These are phyloP conservation scores for Poronia punctata DNA, from an alignment of 495 filamentous ascomycete species.

Conservation along the genomic window DNA sequence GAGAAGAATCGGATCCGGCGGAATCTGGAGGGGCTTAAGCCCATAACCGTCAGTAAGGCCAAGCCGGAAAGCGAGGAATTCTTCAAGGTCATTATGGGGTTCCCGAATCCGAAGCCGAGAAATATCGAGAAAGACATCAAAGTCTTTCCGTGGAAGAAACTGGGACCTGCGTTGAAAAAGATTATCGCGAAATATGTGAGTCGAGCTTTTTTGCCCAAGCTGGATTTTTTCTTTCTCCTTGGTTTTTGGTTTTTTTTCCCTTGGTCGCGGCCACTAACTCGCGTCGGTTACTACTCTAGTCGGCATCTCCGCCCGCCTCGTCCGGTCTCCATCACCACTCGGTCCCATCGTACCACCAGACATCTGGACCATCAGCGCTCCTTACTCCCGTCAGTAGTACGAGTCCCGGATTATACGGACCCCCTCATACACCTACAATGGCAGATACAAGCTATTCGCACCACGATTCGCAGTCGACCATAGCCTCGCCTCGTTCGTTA, in stretches of 20 bases:
- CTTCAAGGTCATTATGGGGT: constrained; percentile 99
- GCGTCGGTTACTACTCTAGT: constrained; percentile 15
- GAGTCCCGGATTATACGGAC: constrained; percentile 27
- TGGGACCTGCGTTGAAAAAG: constrained; percentile 80
- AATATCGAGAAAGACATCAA: constrained; percentile 99
- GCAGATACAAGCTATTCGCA: constrained; percentile 27
- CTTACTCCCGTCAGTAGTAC: constrained; percentile 30
- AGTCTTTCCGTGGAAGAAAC: constrained; percentile 89
- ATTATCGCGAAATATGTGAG: constrained; percentile 89
- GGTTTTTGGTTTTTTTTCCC: neutral
- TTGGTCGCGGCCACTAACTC: too few relatives aligned
- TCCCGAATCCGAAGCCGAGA: constrained; percentile 85
- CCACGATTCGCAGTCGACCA: constrained; percentile 35
- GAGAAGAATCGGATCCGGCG: constrained; percentile 97
- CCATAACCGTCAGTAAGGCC: constrained; percentile 83
- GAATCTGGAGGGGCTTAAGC: constrained; percentile 87
- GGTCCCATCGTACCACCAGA: constrained; percentile 9
- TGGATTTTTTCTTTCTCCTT: neutral
- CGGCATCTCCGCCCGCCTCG: constrained; percentile 20
- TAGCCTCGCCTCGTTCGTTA: constrained; percentile 36
- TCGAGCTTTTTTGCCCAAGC: neutral
- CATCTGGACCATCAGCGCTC: constrained; percentile 12
- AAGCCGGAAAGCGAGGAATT: constrained; percentile 90
- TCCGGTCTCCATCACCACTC: constrained; percentile 26
- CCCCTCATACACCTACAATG: constrained; percentile 33